Evolutionary conservation across 164 flowering plant genomes (phyloP).

Genomic region (Vitis labrusca): DNA sequence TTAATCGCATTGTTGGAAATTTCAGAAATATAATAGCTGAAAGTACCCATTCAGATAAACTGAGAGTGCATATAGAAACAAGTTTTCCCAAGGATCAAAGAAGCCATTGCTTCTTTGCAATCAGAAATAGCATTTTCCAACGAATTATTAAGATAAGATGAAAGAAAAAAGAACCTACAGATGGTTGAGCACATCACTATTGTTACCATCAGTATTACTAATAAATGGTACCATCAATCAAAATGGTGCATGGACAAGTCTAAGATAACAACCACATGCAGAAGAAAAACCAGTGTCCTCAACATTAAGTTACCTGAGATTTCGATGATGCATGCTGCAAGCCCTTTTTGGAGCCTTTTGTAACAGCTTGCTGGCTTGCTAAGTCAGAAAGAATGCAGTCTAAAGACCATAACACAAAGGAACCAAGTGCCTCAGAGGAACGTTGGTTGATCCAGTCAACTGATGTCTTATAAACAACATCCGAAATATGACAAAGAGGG

Average conservation of each 20-base stretch:
- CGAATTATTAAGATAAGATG: neutral
- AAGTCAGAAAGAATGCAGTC: conserved; percentile 74
- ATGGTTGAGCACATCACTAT: neutral
- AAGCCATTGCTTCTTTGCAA: neutral
- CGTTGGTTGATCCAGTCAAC: conserved; percentile 79
- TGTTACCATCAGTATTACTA: neutral
- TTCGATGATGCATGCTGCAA: conserved; percentile 62
- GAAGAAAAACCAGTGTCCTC: neutral
- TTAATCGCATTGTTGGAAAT: no score
- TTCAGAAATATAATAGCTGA: no score
- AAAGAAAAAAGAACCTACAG: neutral
- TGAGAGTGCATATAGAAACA: neutral
- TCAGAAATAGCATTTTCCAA: neutral
- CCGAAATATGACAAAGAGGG: conserved; percentile 72
- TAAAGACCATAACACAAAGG: conserved; percentile 68
- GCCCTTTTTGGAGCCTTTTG: conserved; percentile 73
- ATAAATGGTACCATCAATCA: neutral
- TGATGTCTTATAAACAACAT: conserved; percentile 79
- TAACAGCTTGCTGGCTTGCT: conserved; percentile 50
- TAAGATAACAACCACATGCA: neutral
- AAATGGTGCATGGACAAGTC: neutral
- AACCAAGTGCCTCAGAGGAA: conserved; percentile 59
- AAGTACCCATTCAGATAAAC: no score
- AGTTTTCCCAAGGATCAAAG: neutral
- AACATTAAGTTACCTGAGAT: conserved; percentile 60